Conservation (phyloP, 495 filamentous ascomycete species). For the Neurospora sp. region DNA sequence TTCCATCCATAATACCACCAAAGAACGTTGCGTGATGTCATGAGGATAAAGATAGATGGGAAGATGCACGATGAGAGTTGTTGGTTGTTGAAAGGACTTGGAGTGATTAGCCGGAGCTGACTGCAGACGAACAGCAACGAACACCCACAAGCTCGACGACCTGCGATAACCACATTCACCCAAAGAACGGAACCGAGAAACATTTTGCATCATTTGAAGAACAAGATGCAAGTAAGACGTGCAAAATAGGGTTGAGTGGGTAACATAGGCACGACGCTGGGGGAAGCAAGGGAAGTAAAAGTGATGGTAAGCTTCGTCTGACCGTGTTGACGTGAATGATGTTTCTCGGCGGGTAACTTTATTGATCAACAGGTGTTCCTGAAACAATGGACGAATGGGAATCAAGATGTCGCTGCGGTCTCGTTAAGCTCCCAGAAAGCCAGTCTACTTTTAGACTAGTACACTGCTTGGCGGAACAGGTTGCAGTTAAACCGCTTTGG, state of each 20-base stretch:
- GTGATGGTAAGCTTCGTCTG: not conserved
- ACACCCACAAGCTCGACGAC: not conserved
- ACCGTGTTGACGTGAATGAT: not conserved
- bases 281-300: not conserved
- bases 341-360: not conserved
- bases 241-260: not conserved
- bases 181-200: not conserved
- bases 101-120: not conserved
- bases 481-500: not conserved
- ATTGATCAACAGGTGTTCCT: not conserved
- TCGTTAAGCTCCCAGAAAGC: not conserved
- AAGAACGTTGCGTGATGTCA: not conserved
- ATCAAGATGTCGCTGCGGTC: not conserved
- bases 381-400: not conserved
- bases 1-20: not conserved
- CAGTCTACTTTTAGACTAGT: not conserved
- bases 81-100: not conserved
- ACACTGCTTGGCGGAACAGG: not conserved
- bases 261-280: not conserved
- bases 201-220: not conserved
- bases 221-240: not conserved
- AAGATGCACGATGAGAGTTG: not conserved
- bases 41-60: not conserved
- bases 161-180: not conserved
- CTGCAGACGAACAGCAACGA: not conserved